phyloP scores from a whole-genome alignment of 768 basidiomycete species.

The Amylocystis lapponica region DNA sequence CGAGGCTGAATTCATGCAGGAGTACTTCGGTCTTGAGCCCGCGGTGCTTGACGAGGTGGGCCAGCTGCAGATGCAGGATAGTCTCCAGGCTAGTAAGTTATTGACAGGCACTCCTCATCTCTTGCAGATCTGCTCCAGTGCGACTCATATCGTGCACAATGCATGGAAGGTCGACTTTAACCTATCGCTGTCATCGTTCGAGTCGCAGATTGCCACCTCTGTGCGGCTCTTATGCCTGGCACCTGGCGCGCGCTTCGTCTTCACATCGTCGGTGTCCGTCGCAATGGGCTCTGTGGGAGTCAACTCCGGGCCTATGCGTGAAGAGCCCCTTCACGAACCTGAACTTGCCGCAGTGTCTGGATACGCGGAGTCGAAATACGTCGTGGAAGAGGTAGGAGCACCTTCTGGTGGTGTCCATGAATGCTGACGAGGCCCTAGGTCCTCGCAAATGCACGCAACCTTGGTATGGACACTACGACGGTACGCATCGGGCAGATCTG shows the following conservation, averaged over 20 bases:
- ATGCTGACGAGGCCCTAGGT: too few relatives aligned
- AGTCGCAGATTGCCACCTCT: slow-evolving; percentile 30
- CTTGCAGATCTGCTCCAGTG: too few relatives aligned
- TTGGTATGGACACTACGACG: slow-evolving; percentile 26
- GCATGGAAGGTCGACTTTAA: slow-evolving; percentile 41
- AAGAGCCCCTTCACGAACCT: too few relatives aligned
- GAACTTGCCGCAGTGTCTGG: slow-evolving; percentile 29
- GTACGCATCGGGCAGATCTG: slow-evolving; percentile 30
- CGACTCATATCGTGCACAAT: slow-evolving; percentile 29
- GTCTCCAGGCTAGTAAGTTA: slow-evolving; percentile 2
- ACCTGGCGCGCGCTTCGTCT: too few relatives aligned
- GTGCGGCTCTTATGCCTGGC: too few relatives aligned
- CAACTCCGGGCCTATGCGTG: too few relatives aligned
- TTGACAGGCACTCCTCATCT: too few relatives aligned
- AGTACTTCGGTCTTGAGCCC: slow-evolving; percentile 12
- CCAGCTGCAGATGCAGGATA: too few relatives aligned
- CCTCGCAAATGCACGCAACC: slow-evolving; percentile 14
- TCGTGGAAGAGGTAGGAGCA: slow-evolving; percentile 36
- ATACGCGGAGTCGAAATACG: slow-evolving; percentile 44
- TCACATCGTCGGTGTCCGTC: too few relatives aligned
- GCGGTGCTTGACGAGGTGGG: slow-evolving; percentile 10
- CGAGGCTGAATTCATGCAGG: slow-evolving; percentile 12
- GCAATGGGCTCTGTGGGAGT: too few relatives aligned
- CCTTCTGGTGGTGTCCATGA: too few relatives aligned
- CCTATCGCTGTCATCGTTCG: slow-evolving; percentile 30